Conservation (phyloP, 108 stramenopile species). For the Nitzschia inconspicua region DNA sequence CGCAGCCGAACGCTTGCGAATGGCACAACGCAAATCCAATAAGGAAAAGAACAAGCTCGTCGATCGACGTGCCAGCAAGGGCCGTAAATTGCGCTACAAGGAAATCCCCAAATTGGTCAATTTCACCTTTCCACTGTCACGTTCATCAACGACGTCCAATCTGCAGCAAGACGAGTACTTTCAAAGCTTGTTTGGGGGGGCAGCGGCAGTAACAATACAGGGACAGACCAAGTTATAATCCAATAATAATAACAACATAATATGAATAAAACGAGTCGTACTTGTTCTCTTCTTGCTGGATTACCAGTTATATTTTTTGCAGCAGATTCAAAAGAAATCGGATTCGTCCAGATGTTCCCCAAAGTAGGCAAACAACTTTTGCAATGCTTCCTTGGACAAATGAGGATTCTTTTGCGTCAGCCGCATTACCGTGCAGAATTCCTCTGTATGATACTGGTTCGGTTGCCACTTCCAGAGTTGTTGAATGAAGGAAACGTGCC, state of each 20-base stretch:
- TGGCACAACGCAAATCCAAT: conserved; percentile 26
- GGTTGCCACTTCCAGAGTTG: conserved; percentile 81
- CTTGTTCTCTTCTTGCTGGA: too few species aligned
- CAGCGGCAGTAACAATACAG: too few species aligned
- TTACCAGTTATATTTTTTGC: too few species aligned
- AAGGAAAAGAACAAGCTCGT: conserved; percentile 57
- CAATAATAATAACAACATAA: too few species aligned
- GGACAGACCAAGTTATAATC: too few species aligned
- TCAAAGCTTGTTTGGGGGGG: conserved; percentile 80
- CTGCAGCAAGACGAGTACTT: conserved; percentile 80
- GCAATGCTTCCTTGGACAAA: conserved; percentile 64
- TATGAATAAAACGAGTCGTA: too few species aligned
- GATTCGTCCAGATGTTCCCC: conserved; percentile 64
- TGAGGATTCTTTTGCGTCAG: conserved; percentile 65
- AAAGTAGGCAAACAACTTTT: conserved; percentile 78
- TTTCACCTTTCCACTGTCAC: conserved; percentile 87
- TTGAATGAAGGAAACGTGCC: conserved; percentile 82
- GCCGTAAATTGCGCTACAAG: conserved; percentile 89
- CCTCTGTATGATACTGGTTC: conserved; percentile 51
- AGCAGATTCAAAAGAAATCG: conserved; percentile 66
- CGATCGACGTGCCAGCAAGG: conserved; percentile 92
- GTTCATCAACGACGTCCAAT: conserved; percentile 42
- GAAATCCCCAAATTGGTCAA: conserved; percentile 90
- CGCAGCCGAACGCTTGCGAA: too few species aligned
- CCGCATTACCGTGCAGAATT: conserved; percentile 47